Conservation (phyloP, 352 stramenopile genomes). For the Globisporangium cylindrosporum region DNA sequence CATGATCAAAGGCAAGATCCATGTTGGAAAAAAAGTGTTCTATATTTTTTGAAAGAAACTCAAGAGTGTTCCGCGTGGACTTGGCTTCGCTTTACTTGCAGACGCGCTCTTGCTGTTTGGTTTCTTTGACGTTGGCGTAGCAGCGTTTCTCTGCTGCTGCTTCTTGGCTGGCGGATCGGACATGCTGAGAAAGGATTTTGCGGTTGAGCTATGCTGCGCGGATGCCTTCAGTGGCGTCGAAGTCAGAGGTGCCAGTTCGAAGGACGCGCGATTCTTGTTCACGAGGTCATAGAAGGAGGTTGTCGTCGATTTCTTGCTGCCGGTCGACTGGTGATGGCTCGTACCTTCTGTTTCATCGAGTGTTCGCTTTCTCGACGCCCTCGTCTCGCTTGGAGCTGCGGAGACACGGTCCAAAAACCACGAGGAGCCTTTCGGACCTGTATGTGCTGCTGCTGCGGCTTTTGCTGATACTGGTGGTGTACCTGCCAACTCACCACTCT, state of each 20-base stretch:
- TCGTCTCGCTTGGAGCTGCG: conserved; percentile 9
- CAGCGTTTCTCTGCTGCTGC: not conserved
- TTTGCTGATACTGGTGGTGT: not conserved
- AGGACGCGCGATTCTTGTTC: conserved; percentile 24
- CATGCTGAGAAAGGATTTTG: not conserved
- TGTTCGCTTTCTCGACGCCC: conserved; percentile 7
- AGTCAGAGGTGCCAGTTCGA: conserved; percentile 4
- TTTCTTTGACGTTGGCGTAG: conserved; percentile 16
- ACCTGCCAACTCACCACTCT: conserved; percentile 5
- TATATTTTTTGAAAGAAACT: conserved; percentile 45
- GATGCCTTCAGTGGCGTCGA: conserved; percentile 4
- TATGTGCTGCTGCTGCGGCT: not conserved
- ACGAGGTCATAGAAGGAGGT: conserved; percentile 42
- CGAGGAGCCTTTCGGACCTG: conserved; percentile 17
- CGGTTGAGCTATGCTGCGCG: conserved; percentile 11
- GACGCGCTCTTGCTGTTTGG: conserved; percentile 1
- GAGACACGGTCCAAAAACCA: conserved; percentile 21
- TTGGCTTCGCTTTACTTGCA: conserved; percentile 7
- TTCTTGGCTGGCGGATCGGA: conserved; percentile 8
- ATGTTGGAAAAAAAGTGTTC: not conserved
- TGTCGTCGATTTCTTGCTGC: conserved; percentile 1
- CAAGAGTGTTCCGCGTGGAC: conserved; percentile 31
- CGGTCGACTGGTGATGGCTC: not conserved
- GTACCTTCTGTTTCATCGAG: not conserved
- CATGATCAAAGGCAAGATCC: not conserved